Evolutionary conservation across 495 filamentous ascomycete species (phyloP), one percentile per base, ranked within the genome.

Genomic region (Neurospora sp.): DNA sequence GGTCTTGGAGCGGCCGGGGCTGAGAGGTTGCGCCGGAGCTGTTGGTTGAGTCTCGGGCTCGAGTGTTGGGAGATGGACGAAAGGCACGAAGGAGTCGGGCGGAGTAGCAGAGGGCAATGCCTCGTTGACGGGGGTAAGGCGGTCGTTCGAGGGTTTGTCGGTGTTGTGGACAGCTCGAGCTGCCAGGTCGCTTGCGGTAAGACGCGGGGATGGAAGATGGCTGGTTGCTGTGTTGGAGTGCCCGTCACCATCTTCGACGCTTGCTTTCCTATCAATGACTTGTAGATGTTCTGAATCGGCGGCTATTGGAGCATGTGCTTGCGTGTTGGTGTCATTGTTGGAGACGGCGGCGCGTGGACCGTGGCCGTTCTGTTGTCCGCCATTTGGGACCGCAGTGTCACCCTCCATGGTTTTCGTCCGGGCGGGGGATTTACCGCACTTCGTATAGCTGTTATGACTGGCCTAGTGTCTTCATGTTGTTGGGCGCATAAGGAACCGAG

Each of bases 71-170:
- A 48, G 37, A 65, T 65, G 53, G 22, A 9, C 53, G 6, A 65
- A 18, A 9, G 53, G 53, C 12, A 65, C 53, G 6, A 65, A 65
- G 2, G 53, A 14, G 0, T 61, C 53, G 27, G 65, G 20, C 22
- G 10, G 69, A 12, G 1, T 73, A 45, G 38, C 65, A 40, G 20
- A 68, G 38, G 5, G 27, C 3, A 27, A 61, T 41, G 37, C 74
- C 73, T n/a, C 53, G 69, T 80, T 77, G 70, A 18, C 73, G 53
- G 80, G 77, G 74, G 75, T 80, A 18, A 76, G 77, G 75, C 80
- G 79, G n/a, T 78, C 78, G 72, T 77, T 75, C n/a, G 77, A 80
- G 2, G 75, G 68, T 9, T 81, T 53, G 18, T 35, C 53, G 41
- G 48, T 41, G 14, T 37, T 35, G 71, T 35, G 69, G 31, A 14